Conservation (phyloP, 2,329 filamentous ascomycete species). For the Colletotrichum sp. region DNA sequence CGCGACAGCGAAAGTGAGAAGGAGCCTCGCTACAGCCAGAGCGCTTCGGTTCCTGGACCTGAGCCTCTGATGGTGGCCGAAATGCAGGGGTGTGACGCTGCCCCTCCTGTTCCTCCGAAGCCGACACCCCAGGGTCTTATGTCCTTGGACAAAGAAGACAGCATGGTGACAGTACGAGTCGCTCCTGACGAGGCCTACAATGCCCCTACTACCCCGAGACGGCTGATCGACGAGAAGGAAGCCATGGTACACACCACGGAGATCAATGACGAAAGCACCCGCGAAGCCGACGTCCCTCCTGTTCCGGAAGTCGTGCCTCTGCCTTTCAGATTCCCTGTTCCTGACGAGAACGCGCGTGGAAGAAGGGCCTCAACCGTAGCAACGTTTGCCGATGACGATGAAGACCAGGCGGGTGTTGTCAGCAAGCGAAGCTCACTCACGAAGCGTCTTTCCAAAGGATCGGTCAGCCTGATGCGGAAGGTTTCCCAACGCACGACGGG, state of each 20-base stretch:
- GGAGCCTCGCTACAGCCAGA: conserved; percentile 25
- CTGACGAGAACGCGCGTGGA: conserved; percentile 37
- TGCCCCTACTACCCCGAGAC: conserved; percentile 13
- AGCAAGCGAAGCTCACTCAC: conserved; percentile 44
- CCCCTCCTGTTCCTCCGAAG: conserved; percentile 25
- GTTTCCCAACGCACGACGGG: conserved; percentile 35
- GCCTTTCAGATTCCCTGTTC: conserved; percentile 65
- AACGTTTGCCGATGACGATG: conserved; percentile 70
- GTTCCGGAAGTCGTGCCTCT: conserved; percentile 66
- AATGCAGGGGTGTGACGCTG: conserved; percentile 40
- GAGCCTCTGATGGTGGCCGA: conserved; percentile 46
- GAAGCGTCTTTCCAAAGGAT: conserved; percentile 55
- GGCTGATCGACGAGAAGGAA: neutral
- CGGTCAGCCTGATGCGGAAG: conserved; percentile 41
- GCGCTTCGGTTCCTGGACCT: neutral
- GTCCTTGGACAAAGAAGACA: conserved; percentile 44
- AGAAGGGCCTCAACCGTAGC: conserved; percentile 71
- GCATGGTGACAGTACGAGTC: conserved; percentile 59
- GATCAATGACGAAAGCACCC: neutral
- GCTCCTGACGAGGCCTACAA: conserved; percentile 52
- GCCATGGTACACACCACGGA: neutral
- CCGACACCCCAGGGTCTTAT: conserved; percentile 44
- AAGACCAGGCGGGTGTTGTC: conserved; percentile 30
- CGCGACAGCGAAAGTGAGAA: conserved; percentile 56
- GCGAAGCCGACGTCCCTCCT: conserved; percentile 35